Evolutionary conservation across 2,329 filamentous ascomycete species (phyloP), one percentile per base, ranked within the genome.

Genomic region (Colletotrichum eremochloae): DNA sequence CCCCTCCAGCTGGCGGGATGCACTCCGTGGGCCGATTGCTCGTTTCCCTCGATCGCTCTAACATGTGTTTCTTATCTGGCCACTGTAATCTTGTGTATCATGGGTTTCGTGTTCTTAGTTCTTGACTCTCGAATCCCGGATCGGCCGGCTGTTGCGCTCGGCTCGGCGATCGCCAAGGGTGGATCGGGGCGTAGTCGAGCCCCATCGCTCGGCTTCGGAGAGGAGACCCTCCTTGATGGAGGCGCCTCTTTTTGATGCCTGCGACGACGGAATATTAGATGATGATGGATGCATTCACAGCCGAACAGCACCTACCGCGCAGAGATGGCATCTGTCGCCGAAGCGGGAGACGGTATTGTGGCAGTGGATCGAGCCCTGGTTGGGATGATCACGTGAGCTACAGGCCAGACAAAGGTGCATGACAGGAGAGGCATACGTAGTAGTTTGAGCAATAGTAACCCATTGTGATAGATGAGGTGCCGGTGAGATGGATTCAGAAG

Each of bases 361-460:
- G 75, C 79, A 80, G 44, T 80, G 79, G 42, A 78, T 77, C 4
- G 77, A 79, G 73, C 77, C 76, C 79, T 80, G 46, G 46, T 11
- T 11, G 24, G 75, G 69, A 31, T 9, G 20, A 44, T 65, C 29
- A 48, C 29, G 50, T 58, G 40, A 67, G 71, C 20, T 24, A 6
- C 3, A 24, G n/a, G 15, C 0, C 29, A 1, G 36, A 46, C 53
- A 52, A 52, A 20, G 20, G 29, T 14, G 48, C 12, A 24, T 15
- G 50, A 14, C 18, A n/a, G 3, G 56, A 12, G 40, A 60, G 58
- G 58, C 76, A 31, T 71, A 80, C 79, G 68, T 80, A 80, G 73
- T 79, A 80, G 74, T 80, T 80, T 57, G 79, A 79, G 74, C 78
- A 80, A 66, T 79, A 79, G 72, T 76, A 79, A 75, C 74, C 74